Evolutionary conservation across 371 early-diverging fungal species (phyloP), one percentile per base, ranked within the genome.

Genomic region (Mortierella sp.): DNA sequence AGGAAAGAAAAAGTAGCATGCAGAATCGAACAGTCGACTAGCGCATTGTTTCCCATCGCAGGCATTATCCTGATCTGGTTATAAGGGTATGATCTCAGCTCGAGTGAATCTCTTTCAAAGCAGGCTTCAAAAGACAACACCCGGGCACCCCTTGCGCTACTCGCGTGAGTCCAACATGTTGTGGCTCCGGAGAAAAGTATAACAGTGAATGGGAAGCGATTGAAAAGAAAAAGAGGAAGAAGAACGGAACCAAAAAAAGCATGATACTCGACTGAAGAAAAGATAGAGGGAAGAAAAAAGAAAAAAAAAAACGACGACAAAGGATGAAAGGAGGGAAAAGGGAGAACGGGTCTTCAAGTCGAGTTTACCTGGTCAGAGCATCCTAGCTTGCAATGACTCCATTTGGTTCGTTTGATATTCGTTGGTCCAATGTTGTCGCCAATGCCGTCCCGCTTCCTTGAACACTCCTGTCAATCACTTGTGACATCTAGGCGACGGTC

Each of bases 31-130:
- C 31, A n/a, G 31, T 48, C 31, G 62, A 72, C 64, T 30, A 56
- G 58, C 62, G 66, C 74, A 61, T 39, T 54, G 18, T 48, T 70
- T 76, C 78, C 78, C 78, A 66, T 62, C 78, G 78, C 78, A 76
- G 78, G 78, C 70, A 69, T 72, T 79, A 79, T 54, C 79, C 70
- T 73, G 56, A 72, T 69, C 79, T 71, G 79, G 79, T 79, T 27
- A 42, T 68, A 38, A 79, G 79, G 79, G 79, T 79, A 72, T 79
- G 38, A 78, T 79, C 79, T 79, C 79, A 79, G 79, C 79, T 58
- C 64, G 41, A 42, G 38, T 61, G 67, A 60, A 51, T 51, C 62
- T 66, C 49, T 41, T 65, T 49, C 56, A 61, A 45, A 58, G 34
- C 4, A 34, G 34, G 7, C 34, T 34, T 34, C 38, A 43, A 58